A percentile compares a stretch with the other conserved stretches of the same genome.
Evolutionary conservation across 805 yeast genomes (phyloP).

Genomic region (Lipomyces oligophaga): DNA sequence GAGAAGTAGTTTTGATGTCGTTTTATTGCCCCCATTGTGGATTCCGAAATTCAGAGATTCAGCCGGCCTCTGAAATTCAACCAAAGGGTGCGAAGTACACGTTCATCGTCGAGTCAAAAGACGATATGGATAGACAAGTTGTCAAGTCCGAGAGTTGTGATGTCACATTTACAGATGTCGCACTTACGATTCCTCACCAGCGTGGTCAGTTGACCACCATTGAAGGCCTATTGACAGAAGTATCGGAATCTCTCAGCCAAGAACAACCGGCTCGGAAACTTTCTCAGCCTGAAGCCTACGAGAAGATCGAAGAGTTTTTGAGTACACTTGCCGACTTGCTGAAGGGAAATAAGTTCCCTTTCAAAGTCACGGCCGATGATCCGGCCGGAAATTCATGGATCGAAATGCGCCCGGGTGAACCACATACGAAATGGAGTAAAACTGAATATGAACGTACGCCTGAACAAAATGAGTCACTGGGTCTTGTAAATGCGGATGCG

Average conservation of each 20-base stretch:
- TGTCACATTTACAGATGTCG: conserved; percentile 76
- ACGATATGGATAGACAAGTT: conserved; percentile 84
- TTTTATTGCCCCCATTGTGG: conserved; percentile 95
- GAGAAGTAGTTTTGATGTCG: conserved; percentile 89
- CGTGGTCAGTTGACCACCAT: conserved; percentile 89
- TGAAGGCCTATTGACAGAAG: conserved; percentile 82
- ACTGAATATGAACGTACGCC: conserved; percentile 77
- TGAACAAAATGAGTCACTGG: conserved; percentile 81
- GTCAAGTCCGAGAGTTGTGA: conserved; percentile 85
- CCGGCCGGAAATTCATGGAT: conserved; percentile 98
- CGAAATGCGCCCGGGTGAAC: conserved; percentile 80
- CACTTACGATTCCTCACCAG: conserved; percentile 91
- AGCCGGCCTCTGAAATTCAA: conserved; percentile 90
- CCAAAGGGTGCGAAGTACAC: conserved; percentile 78
- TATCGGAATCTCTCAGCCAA: conserved; percentile 70
- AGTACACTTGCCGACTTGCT: conserved; percentile 55
- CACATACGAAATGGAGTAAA: conserved; percentile 86
- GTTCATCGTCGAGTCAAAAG: conserved; percentile 60
- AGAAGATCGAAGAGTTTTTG: conserved; percentile 68
- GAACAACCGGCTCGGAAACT: conserved; percentile 80
- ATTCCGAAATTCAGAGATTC: conserved; percentile 84
- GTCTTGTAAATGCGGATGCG: conserved; percentile 64
- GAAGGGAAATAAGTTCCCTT: conserved; percentile 69
- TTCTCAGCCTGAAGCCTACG: conserved; percentile 68
- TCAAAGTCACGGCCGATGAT: conserved; percentile 78